Evolutionary conservation across 2,329 filamentous ascomycete species (phyloP).

Genomic region (Colletotrichum tabaci): DNA sequence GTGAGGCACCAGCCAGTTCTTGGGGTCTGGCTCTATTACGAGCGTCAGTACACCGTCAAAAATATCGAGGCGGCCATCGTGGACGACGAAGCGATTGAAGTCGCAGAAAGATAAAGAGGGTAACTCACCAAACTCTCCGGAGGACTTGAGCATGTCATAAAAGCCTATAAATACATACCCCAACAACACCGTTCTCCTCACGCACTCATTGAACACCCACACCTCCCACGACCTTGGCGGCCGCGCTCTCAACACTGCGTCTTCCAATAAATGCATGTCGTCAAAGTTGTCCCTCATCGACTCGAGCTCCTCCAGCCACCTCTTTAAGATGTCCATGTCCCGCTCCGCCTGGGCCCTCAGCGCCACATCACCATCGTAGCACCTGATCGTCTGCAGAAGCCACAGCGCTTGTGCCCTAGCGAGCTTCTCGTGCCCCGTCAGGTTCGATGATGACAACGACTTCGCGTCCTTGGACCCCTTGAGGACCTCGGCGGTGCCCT

Average conservation of each 20-base stretch:
- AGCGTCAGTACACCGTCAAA: neutral
- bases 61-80: neutral
- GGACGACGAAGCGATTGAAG: slow-evolving; percentile 14
- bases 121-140: slow-evolving; percentile 42
- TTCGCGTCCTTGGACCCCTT: slow-evolving; percentile 23
- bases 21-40: slow-evolving; percentile 21
- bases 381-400: slow-evolving; percentile 58
- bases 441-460: neutral
- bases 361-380: slow-evolving; percentile 60
- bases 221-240: slow-evolving; percentile 61
- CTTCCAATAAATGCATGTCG: slow-evolving; percentile 45
- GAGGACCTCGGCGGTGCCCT: slow-evolving; percentile 55
- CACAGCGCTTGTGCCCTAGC: slow-evolving; percentile 60
- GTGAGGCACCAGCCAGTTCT: slow-evolving; percentile 43
- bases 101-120: neutral
- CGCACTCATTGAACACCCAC: slow-evolving; percentile 61
- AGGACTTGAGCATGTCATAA: slow-evolving; percentile 52
- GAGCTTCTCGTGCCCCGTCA: slow-evolving; percentile 56
- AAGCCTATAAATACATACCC: slow-evolving; percentile 52
- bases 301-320: slow-evolving; percentile 56
- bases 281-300: slow-evolving; percentile 54
- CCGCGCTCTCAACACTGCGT: slow-evolving; percentile 47
- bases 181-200: slow-evolving; percentile 56
- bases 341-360: slow-evolving; percentile 58
- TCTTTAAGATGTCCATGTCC: slow-evolving; percentile 53